Percentiles rank a stretch among this genome's conserved stretches.
phyloP scores from a whole-genome alignment of 208 protist species.

The Leishmania lainsoni region DNA sequence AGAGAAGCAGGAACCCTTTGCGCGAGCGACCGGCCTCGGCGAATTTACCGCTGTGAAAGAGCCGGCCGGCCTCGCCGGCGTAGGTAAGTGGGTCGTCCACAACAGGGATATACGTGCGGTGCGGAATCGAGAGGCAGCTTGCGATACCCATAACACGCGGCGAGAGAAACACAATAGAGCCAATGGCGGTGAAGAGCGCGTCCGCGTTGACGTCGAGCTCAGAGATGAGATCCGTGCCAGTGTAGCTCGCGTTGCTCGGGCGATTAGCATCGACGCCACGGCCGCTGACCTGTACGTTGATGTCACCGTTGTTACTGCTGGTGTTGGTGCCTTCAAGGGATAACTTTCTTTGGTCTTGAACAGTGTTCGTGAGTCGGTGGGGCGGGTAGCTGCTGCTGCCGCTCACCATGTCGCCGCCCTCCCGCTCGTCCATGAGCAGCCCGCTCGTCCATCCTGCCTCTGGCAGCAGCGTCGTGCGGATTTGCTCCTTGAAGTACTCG shows the following conservation, averaged over 20 bases:
- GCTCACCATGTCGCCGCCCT: constrained; percentile 13
- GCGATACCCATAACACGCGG: constrained; percentile 69
- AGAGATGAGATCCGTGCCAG: constrained; percentile 17
- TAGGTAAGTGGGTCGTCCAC: constrained; percentile 78
- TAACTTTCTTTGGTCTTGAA: no score
- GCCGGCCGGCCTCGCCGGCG: constrained; percentile 43
- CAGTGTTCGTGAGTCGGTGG: neutral
- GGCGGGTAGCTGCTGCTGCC: constrained; percentile 20
- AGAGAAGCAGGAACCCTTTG: constrained; percentile 79
- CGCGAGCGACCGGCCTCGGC: constrained; percentile 53
- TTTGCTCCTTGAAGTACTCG: constrained; percentile 43
- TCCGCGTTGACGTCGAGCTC: constrained; percentile 24
- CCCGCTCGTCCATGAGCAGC: constrained; percentile 68
- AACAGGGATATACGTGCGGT: constrained; percentile 79
- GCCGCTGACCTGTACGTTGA: neutral
- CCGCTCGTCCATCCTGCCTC: constrained; percentile 80
- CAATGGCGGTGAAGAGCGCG: constrained; percentile 65
- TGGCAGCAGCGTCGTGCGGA: constrained; percentile 47
- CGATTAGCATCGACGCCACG: neutral
- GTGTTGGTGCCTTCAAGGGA: neutral
- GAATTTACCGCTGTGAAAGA: constrained; percentile 72
- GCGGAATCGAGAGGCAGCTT: constrained; percentile 75
- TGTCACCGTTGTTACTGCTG: neutral
- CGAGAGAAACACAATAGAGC: constrained; percentile 75
- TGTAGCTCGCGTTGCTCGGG: constrained; percentile 8